A percentile compares a stretch with the other conserved stretches of the same genome.
These are phyloP conservation scores for Taphrina confusa DNA, from an alignment of 1,139 yeast genomes.

Conservation along the genomic window DNA sequence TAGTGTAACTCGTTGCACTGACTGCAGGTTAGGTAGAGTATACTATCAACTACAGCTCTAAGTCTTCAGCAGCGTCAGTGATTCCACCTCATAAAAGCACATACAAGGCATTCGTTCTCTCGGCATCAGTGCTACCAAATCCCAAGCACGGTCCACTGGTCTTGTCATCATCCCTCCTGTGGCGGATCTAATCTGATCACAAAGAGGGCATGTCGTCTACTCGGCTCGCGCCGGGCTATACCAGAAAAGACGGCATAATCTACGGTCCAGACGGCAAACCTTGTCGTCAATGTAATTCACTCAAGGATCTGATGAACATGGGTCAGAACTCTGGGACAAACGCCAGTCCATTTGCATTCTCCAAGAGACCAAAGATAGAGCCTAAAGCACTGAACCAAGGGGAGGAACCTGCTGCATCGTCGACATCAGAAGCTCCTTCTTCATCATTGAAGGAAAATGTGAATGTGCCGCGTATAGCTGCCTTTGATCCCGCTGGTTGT, in stretches of 20 bases:
- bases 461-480: constrained; percentile 33
- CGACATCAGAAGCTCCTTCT: neutral
- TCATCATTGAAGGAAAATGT: constrained; percentile 4
- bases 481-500: constrained; percentile 52
- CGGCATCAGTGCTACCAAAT: too few relatives aligned
- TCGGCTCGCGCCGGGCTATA: constrained; percentile 20
- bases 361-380: constrained; percentile 19
- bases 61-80: too few relatives aligned
- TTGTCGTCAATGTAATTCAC: constrained; percentile 26
- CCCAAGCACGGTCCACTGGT: too few relatives aligned
- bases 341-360: constrained; percentile 27
- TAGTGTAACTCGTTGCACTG: too few relatives aligned
- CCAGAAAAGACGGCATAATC: constrained; percentile 27
- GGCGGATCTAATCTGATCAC: too few relatives aligned
- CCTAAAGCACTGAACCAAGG: neutral
- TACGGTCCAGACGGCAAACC: constrained; percentile 35
- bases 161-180: too few relatives aligned
- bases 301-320: constrained; percentile 25
- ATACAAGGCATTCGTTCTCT: too few relatives aligned
- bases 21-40: too few relatives aligned
- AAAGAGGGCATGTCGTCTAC: constrained; percentile 11
- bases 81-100: too few relatives aligned
- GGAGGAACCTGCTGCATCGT: neutral
- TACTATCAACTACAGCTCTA: too few relatives aligned
- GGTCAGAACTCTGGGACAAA: constrained; percentile 10